Evolutionary conservation across 148 eudicot species (phyloP), one percentile per base, ranked within the genome.

Genomic region (Vaccinium myrtillus): DNA sequence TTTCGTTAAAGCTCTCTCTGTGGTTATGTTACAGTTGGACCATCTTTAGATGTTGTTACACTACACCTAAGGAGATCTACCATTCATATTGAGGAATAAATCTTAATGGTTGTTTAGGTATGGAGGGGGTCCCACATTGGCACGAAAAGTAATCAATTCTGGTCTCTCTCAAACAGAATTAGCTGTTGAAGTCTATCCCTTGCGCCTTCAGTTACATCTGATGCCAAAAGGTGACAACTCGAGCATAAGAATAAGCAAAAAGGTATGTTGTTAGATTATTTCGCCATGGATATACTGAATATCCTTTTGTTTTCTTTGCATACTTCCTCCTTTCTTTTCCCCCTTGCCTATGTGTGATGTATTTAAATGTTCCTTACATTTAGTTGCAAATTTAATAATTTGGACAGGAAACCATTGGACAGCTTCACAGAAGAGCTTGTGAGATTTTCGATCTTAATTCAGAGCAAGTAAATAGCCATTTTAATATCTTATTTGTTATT

Each of bases 111-210:
- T 85, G 73, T 75, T 82, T 86, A 96, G 99, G 99, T 96, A 96
- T 91, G 99, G 99, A 86, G 99, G 99, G 84, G 99, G 99, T 80
- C 99, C 99, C 39, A 87, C 90, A 30, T 88, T 96, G 91, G 92
- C 98, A 13, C 91, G 99, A 50, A 95, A 91, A 89, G 98, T 94
- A 73, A 95, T 96, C 61, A 88, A 86, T 88, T 91, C 92, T 81
- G 98, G 98, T 87, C 90, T 93, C 82, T 92, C 94, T 87, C 97
- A 90, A 87, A 88, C 89, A 84, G 99, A 93, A 81, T 88, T 94
- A 90, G 91, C 98, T 27, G 91, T 97, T 75, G 98, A 97, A 87
- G 99, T 97, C 53, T 95, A 97, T 88, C 98, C 98, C 32, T 82
- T 97, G 84, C 95, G 95, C 25, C 96, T 97, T 81, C 94, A 94